These are phyloP conservation scores for Ophiognomonia clavigignenti-juglandacearum DNA, from an alignment of 2,329 filamentous ascomycete genomes.

Conservation along the genomic window DNA sequence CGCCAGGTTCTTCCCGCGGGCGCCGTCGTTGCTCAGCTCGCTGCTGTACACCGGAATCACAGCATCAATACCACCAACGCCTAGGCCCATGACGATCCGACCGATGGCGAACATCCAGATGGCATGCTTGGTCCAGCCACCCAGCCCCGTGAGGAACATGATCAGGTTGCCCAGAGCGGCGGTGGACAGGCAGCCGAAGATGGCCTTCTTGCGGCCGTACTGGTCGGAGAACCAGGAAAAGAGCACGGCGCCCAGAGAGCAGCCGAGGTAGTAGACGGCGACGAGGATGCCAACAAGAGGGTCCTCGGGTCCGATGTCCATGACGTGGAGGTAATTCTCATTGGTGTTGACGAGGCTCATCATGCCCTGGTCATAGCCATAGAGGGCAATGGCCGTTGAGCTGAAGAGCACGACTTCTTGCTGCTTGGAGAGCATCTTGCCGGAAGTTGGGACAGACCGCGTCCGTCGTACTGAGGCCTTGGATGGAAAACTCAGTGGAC, in stretches of 20 bases:
- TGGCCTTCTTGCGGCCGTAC: constrained; percentile 13
- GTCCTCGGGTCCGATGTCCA: constrained; percentile 38
- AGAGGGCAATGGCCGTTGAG: constrained; percentile 32
- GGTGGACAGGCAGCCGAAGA: constrained; percentile 14
- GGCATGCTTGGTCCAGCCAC: constrained; percentile 6
- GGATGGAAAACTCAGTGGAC: too few relatives aligned
- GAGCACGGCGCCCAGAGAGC: constrained; percentile 45
- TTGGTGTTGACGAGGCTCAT: constrained; percentile 32
- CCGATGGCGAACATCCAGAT: constrained; percentile 18
- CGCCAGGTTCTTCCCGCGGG: constrained; percentile 52
- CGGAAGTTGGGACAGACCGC: too few relatives aligned
- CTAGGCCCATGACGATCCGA: constrained; percentile 33
- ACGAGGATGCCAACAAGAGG: constrained; percentile 40
- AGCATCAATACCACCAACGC: constrained; percentile 55
- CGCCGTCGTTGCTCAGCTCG: constrained; percentile 51
- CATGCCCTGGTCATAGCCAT: constrained; percentile 31
- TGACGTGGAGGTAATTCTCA: constrained; percentile 47
- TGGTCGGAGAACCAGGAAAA: constrained; percentile 12
- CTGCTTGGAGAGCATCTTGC: too few relatives aligned
- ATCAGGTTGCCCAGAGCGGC: constrained; percentile 13
- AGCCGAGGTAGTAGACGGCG: constrained; percentile 55
- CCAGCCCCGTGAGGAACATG: constrained; percentile 15
- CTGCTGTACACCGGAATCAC: constrained; percentile 57
- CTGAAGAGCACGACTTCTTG: constrained; percentile 32
- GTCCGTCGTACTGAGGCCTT: too few relatives aligned